Percentiles rank a stretch among this genome's conserved stretches.
phyloP scores from a whole-genome alignment of 768 basidiomycete species.

The Astraeus odoratus region DNA sequence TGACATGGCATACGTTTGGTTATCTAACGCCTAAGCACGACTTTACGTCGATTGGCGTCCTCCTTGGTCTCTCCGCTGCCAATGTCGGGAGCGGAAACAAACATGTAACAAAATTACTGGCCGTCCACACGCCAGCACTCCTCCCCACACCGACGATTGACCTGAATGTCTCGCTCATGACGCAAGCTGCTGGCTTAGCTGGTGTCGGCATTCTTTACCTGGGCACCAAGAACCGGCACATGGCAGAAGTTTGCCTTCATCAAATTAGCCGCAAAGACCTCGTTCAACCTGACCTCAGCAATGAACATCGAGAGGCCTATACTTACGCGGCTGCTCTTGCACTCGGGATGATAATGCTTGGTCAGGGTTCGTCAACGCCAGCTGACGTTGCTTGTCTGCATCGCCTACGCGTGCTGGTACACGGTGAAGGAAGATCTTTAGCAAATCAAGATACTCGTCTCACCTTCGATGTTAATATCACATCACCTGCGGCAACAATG shows the following conservation, averaged over 20 bases:
- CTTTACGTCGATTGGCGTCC: slow-evolving; percentile 85
- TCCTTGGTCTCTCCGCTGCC: slow-evolving; percentile 90
- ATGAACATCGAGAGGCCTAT: slow-evolving; percentile 89
- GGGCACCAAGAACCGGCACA: slow-evolving; percentile 78
- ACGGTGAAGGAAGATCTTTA: slow-evolving; percentile 53
- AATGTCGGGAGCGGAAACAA: slow-evolving; percentile 80
- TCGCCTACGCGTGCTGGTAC: slow-evolving; percentile 66
- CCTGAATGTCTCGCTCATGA: slow-evolving; percentile 83
- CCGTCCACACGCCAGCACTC: slow-evolving; percentile 89
- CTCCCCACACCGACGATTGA: slow-evolving; percentile 83
- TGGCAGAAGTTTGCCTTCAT: slow-evolving; percentile 86
- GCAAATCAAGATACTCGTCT: slow-evolving; percentile 31
- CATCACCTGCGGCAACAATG: slow-evolving; percentile 86
- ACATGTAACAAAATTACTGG: slow-evolving; percentile 85
- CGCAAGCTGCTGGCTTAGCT: slow-evolving; percentile 82
- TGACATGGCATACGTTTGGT: slow-evolving; percentile 92
- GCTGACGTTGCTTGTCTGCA: slow-evolving; percentile 68
- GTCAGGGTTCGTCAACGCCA: slow-evolving; percentile 70
- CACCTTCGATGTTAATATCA: slow-evolving; percentile 80
- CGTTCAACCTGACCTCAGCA: slow-evolving; percentile 74
- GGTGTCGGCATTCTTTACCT: slow-evolving; percentile 88
- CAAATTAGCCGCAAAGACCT: slow-evolving; percentile 79
- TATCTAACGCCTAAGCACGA: slow-evolving; percentile 97
- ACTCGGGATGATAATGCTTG: slow-evolving; percentile 96
- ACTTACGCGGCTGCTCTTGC: slow-evolving; percentile 82